phyloP scores from a whole-genome alignment of 106 monocot genomes.

The Dioscorea dumetorum region DNA sequence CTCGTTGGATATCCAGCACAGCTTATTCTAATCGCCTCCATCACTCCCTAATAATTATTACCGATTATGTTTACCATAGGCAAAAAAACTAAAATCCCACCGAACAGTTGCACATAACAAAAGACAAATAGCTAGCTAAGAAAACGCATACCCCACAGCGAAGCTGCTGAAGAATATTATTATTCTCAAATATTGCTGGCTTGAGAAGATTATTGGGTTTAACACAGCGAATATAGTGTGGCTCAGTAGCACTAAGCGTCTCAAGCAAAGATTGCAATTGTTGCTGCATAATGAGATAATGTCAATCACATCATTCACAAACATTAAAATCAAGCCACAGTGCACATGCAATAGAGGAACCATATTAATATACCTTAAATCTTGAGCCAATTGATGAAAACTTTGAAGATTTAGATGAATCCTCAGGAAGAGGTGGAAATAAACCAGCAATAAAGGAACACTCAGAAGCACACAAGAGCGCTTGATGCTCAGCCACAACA shows the following conservation, averaged over 20 bases:
- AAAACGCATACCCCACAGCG: slow-evolving; percentile 64
- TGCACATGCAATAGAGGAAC: too few relatives aligned
- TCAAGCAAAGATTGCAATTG: slow-evolving; percentile 68
- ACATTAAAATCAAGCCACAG: not conserved
- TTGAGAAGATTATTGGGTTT: slow-evolving; percentile 75
- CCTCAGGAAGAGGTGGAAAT: slow-evolving; percentile 38
- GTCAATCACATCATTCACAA: not conserved
- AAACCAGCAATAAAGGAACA: slow-evolving; percentile 45
- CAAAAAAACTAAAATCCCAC: too few relatives aligned
- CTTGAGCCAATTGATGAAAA: slow-evolving; percentile 72
- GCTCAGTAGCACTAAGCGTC: slow-evolving; percentile 64
- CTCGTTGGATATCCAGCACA: slow-evolving; percentile 88
- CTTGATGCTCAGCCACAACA: slow-evolving; percentile 68
- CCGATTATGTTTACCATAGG: too few relatives aligned
- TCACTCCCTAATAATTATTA: slow-evolving; percentile 42
- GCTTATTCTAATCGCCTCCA: slow-evolving; percentile 87
- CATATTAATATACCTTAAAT: slow-evolving; percentile 39
- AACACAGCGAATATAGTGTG: slow-evolving; percentile 74
- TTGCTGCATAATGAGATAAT: slow-evolving; percentile 35
- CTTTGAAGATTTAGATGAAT: slow-evolving; percentile 66
- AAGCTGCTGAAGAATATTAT: slow-evolving; percentile 81
- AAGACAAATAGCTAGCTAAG: not conserved
- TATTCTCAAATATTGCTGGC: slow-evolving; percentile 73
- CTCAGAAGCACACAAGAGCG: slow-evolving; percentile 38
- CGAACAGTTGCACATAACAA: too few relatives aligned